Base-by-base conservation (phyloP, 192 early-diverging fungal genomes). In the Rhizophagus clarus region DNA sequence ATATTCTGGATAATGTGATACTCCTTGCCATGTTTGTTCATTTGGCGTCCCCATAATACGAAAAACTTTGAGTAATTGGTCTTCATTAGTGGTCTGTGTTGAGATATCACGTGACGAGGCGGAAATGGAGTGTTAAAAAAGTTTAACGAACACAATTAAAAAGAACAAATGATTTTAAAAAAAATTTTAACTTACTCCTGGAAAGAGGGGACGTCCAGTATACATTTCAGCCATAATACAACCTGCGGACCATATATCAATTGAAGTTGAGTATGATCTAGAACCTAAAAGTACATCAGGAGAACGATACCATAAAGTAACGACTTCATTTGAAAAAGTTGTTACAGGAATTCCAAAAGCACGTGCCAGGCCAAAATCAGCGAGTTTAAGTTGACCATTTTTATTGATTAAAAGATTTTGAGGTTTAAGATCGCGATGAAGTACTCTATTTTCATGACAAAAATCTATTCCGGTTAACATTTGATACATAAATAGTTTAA, bases 151-250 rank as follows among this genome's bases (percentile, higher is more conserved):
- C 10, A 45, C 42, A 45, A 1, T 42, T 42, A 9, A 12, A 45
- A 45, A 45, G 42, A 12, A 45, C 9, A 45, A 12, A 45, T 40
- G 6, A 8, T 40, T 40, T 40, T n/a, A n/a, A n/a, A n/a, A 45
- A 40, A 12, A 45, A 5, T 12, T 12, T 4, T 15, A 56, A 56
- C 49, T 56, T 56, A 56, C 49, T 72, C 95, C 95, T 14, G 95
- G 92, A 82, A 95, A 96, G 70, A 96, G 85, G 12, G 94, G 94
- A 37, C 92, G 84, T 0, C 94, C 94, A 8, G 91, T 89, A 80
- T 87, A 93, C 93, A 95, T 95, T 81, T 95, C 95, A 24, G 97
- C 97, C 95, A 99, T 96, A 83, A 99, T 99, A 84, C 97, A 99
- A 56, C 97, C 97, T 15, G 94, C 94, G 40, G 95, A 96, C 97